Percentiles rank a stretch among this genome's conserved stretches.
Evolutionary conservation across 805 yeast genomes (phyloP).

Genomic region (Lachancea sp.): DNA sequence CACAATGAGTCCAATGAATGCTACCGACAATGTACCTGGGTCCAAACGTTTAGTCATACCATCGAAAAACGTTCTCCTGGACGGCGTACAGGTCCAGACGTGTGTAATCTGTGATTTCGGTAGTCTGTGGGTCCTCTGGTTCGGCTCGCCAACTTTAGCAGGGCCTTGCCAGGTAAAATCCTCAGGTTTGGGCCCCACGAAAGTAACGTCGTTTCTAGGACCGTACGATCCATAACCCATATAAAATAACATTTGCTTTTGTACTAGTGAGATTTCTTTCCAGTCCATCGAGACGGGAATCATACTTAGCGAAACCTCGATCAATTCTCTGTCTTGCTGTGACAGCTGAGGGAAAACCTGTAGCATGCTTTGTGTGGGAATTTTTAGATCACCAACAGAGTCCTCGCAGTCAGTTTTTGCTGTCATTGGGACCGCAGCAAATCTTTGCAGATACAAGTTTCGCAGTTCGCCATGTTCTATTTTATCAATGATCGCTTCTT

Average conservation of each 20-base stretch:
- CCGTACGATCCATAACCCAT: slow-evolving; percentile 69
- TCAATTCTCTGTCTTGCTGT: slow-evolving; percentile 2
- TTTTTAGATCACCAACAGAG: neutral
- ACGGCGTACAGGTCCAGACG: slow-evolving; percentile 6
- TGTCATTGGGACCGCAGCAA: slow-evolving; percentile 4
- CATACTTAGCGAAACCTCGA: slow-evolving; percentile 1
- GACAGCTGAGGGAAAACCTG: neutral
- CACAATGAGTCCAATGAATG: slow-evolving; percentile 44
- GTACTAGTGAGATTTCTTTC: slow-evolving; percentile 42
- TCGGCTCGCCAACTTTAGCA: slow-evolving; percentile 34
- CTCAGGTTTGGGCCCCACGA: slow-evolving; percentile 45
- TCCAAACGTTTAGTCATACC: slow-evolving; percentile 46
- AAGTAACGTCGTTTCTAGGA: slow-evolving; percentile 51
- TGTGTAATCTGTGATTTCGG: slow-evolving; percentile 27
- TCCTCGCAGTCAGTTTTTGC: neutral
- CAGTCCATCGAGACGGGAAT: slow-evolving; percentile 38
- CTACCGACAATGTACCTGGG: slow-evolving; percentile 47
- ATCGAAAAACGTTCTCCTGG: slow-evolving; percentile 36
- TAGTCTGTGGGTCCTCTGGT: slow-evolving; percentile 29
- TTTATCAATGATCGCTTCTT: slow-evolving; percentile 6
- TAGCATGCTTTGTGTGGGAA: neutral
- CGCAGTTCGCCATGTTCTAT: slow-evolving; percentile 16
- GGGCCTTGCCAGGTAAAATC: slow-evolving; percentile 55
- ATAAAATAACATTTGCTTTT: slow-evolving; percentile 53
- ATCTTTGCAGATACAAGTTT: slow-evolving; percentile 11